phyloP scores from a whole-genome alignment of 768 basidiomycete genomes.

The Gloeophyllum trabeum region DNA sequence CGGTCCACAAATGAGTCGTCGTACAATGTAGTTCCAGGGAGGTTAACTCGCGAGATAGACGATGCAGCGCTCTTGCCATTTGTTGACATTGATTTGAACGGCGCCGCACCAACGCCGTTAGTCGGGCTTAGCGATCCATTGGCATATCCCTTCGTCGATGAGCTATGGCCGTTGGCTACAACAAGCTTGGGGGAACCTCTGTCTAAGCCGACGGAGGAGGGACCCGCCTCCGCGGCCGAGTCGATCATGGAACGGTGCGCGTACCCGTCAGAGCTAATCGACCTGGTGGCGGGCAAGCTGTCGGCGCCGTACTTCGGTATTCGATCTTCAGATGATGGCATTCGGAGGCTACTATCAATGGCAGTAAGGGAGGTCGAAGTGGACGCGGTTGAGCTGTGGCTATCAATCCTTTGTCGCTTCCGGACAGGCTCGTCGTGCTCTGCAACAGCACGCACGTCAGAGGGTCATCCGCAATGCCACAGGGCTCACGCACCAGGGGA shows the following conservation, averaged over 20 bases:
- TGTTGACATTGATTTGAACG: constrained; percentile 11
- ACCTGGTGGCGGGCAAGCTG: constrained; percentile 1
- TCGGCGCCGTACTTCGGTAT: neutral
- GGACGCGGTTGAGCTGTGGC: constrained; percentile 20
- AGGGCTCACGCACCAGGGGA: constrained; percentile 48
- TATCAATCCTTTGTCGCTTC: constrained; percentile 62
- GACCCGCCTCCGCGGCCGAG: constrained; percentile 28
- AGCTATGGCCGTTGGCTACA: constrained; percentile 30
- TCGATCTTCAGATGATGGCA: constrained; percentile 10
- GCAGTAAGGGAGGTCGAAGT: constrained; percentile 19
- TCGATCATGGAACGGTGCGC: neutral
- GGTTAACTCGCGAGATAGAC: constrained; percentile 45
- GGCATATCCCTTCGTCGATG: constrained; percentile 4
- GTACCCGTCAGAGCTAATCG: neutral
- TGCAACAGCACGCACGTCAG: neutral
- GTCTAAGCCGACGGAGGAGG: constrained; percentile 32
- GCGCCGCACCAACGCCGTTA: constrained; percentile 39
- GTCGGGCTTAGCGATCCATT: constrained; percentile 9
- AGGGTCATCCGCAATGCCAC: constrained; percentile 19
- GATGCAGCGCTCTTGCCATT: constrained; percentile 6
- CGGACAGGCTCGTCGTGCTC: constrained; percentile 25
- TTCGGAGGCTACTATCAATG: constrained; percentile 12
- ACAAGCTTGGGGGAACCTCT: constrained; percentile 15
- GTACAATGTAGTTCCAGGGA: constrained; percentile 67
- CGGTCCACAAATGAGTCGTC: constrained; percentile 72